Conservation (phyloP, 805 yeast species). For the Zygosaccharomyces rouxii region DNA sequence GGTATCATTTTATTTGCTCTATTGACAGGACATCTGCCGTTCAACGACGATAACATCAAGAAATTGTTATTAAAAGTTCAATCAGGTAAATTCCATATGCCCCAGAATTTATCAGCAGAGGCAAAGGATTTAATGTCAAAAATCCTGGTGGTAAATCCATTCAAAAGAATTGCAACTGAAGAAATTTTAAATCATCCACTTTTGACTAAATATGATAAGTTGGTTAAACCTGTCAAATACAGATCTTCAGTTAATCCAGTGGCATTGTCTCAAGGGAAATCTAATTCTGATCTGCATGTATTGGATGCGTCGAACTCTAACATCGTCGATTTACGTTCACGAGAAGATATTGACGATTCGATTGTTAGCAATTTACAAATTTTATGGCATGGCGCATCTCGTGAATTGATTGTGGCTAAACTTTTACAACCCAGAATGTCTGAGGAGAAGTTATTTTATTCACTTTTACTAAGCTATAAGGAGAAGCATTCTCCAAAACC, state of each 20-base stretch:
- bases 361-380: constrained; percentile 72
- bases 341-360: constrained; percentile 61
- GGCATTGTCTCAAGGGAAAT: constrained; percentile 22
- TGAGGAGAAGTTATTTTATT: constrained; percentile 78
- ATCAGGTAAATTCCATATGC: constrained; percentile 71
- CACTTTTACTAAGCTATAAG: constrained; percentile 67
- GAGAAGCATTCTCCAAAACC: constrained; percentile 49
- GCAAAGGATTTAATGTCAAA: constrained; percentile 62
- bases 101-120: constrained; percentile 54
- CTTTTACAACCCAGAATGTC: constrained; percentile 54
- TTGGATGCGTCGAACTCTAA: constrained; percentile 18
- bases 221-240: constrained; percentile 24
- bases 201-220: constrained; percentile 55
- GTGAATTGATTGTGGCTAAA: constrained; percentile 50
- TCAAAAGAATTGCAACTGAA: constrained; percentile 62
- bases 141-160: constrained; percentile 70
- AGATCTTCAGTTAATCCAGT: constrained; percentile 7
- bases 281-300: constrained; percentile 28
- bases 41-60: constrained; percentile 77
- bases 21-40: constrained; percentile 75
- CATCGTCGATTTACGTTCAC: constrained; percentile 23
- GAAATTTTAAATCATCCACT: constrained; percentile 74
- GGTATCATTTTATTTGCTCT: constrained; percentile 78
- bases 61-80: constrained; percentile 69
- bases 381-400: constrained; percentile 73